Evolutionary conservation across 2,329 filamentous ascomycete genomes (phyloP).

Genomic region (Acrocalymma vagum): DNA sequence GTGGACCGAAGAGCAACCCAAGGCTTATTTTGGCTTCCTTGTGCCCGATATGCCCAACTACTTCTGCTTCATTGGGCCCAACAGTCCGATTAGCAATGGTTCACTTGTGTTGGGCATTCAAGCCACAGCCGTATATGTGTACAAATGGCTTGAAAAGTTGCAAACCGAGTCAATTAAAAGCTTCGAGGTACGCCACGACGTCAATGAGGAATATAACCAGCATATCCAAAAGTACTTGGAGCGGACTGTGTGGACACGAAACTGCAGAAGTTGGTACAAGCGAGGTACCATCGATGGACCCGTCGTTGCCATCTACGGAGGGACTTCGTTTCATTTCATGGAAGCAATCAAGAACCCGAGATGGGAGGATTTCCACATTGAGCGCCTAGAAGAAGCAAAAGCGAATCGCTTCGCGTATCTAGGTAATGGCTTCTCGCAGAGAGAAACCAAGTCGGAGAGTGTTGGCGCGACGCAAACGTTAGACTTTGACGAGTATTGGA

Average conservation of each 20-base stretch:
- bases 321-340: conserved; percentile 48
- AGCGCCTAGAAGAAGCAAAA: conserved; percentile 31
- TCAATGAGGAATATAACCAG: conserved; percentile 26
- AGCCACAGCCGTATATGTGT: too few relatives aligned
- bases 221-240: too few relatives aligned
- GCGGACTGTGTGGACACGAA: too few relatives aligned
- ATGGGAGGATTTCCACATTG: conserved; percentile 55
- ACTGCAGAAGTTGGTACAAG: conserved; percentile 12
- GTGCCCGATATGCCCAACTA: too few relatives aligned
- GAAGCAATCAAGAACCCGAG: conserved; percentile 45
- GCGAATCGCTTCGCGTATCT: conserved; percentile 5
- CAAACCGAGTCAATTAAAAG: too few relatives aligned
- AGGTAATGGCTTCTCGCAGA: conserved; percentile 5
- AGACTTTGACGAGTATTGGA: too few relatives aligned
- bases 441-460: too few relatives aligned
- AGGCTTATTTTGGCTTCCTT: too few relatives aligned
- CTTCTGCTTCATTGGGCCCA: too few relatives aligned
- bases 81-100: conserved; percentile 49
- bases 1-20: conserved; percentile 15
- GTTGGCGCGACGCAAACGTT: too few relatives aligned
- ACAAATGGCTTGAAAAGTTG: too few relatives aligned
- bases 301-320: conserved; percentile 37
- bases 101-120: too few relatives aligned
- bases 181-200: conserved; percentile 12
- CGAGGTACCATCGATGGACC: conserved; percentile 6